Percentiles rank a stretch among this genome's conserved stretches.
Evolutionary conservation across 257 asterid genomes (phyloP).

Genomic region (Galeopsis tetrahit): DNA sequence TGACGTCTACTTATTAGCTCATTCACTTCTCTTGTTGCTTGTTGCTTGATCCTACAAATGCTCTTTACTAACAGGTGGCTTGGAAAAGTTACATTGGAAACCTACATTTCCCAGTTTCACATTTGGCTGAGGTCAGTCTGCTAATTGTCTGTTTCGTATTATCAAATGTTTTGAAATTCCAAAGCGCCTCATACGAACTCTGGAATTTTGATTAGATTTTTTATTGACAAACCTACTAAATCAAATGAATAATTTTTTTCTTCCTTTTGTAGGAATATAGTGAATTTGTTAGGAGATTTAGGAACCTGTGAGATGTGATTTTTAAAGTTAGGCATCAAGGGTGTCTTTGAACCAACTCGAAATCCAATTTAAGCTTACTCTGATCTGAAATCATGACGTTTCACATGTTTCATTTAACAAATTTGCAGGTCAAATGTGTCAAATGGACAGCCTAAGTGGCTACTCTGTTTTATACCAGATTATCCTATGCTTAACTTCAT

Average conservation of each 20-base stretch:
- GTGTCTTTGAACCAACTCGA: constrained; percentile 15
- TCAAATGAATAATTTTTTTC: not conserved
- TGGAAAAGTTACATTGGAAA: constrained; percentile 85
- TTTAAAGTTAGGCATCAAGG: not conserved
- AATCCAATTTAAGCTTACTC: not conserved
- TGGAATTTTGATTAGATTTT: constrained; percentile 1
- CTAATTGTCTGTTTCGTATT: constrained; percentile 8
- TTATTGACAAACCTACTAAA: not conserved
- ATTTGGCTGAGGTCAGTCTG: constrained; percentile 82
- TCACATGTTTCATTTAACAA: constrained; percentile 19
- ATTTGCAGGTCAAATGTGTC: constrained; percentile 72
- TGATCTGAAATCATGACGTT: constrained; percentile 15
- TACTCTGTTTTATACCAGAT: constrained; percentile 75
- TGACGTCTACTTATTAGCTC: not conserved
- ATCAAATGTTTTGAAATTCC: constrained; percentile 6
- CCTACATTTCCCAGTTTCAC: constrained; percentile 92
- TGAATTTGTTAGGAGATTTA: not conserved
- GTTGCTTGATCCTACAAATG: constrained; percentile 40
- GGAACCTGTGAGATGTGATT: not conserved
- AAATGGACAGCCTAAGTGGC: constrained; percentile 95
- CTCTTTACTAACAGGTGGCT: constrained; percentile 72
- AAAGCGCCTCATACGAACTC: not conserved
- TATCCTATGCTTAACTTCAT: constrained; percentile 88
- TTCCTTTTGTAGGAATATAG: not conserved
- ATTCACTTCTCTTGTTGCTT: constrained; percentile 8